Evolutionary conservation across 495 filamentous ascomycete species (phyloP), one percentile per base, ranked within the genome.

Genomic region (Letharia lupina): DNA sequence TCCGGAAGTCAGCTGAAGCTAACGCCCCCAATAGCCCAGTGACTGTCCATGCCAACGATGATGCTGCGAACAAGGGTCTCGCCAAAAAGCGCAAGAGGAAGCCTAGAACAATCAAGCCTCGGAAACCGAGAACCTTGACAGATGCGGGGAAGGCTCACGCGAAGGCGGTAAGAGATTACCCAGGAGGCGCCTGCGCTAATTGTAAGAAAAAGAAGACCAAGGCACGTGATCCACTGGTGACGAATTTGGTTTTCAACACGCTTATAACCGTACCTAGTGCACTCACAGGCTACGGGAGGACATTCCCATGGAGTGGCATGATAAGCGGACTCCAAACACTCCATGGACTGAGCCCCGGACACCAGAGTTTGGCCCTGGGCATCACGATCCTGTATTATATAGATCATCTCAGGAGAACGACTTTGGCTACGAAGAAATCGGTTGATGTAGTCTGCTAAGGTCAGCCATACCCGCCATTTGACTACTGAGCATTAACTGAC

Each of bases 191-290:
- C 15, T 68, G 67, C 48, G 18, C 11, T 1, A 35, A 65, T 5
- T 68, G 67, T 37, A 68, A 18, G 59, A 13, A 4, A 31, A 68
- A 58, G 23, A 65, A 68, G 39, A 54, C 61, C 44, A 65, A 65
- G 45, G 67, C 61, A 65, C 42, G 67, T 64, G 23, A 41, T 40
- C 47, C 47, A 50, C 4, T 13, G 42, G 15, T 61, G 15, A 28
- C 59, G 39, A 3, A 45, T 61, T 61, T 28, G 40, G 59, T 20
- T 58, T 15, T 41, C 59, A 44, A 57, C 54, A 37, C 15, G 33
- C 54, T 44, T 31, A n/a, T 45, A 16, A 41, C 39, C 28, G 20
- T 61, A 16, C 20, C n/a, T 42, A 61, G 59, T 61, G 59, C 42
- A 42, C n/a, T 16, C 59, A 61, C 39, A 41, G 16, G n/a, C 39